phyloP scores from a whole-genome alignment of 164 flowering plant species.

The Nelumbo lutea region DNA sequence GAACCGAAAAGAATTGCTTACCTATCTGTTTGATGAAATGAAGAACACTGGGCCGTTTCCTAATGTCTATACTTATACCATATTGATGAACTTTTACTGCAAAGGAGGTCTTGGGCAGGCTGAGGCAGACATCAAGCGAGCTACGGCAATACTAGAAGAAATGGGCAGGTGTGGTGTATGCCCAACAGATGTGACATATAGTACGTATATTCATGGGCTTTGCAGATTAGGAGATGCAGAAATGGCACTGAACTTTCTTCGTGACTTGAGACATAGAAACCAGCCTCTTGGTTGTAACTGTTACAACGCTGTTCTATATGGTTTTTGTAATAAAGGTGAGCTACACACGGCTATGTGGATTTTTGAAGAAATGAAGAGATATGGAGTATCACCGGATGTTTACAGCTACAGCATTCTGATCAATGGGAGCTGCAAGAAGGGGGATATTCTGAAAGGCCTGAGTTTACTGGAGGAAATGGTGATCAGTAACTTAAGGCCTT shows the following conservation, averaged over 20 bases:
- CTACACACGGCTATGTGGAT: constrained; percentile 33
- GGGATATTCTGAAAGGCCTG: constrained; percentile 31
- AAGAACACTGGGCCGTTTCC: constrained; percentile 51
- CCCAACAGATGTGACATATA: constrained; percentile 45
- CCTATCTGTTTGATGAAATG: constrained; percentile 42
- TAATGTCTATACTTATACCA: constrained; percentile 45
- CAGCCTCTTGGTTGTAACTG: constrained; percentile 36
- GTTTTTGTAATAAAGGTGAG: constrained; percentile 40
- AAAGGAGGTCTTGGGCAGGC: constrained; percentile 10
- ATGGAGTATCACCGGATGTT: constrained; percentile 42
- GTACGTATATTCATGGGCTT: constrained; percentile 42
- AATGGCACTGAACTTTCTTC: constrained; percentile 32
- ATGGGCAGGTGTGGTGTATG: constrained; percentile 33
- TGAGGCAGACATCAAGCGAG: constrained; percentile 26
- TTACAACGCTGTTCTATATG: constrained; percentile 55
- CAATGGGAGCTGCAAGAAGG: constrained; percentile 51
- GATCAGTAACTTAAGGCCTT: constrained; percentile 34
- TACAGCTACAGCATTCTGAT: constrained; percentile 58
- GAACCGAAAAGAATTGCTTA: constrained; percentile 21
- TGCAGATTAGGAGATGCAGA: constrained; percentile 41
- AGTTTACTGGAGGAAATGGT: constrained; percentile 45
- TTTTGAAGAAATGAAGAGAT: constrained; percentile 47
- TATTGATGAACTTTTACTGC: constrained; percentile 53
- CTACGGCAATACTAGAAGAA: constrained; percentile 36
- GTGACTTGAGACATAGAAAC: constrained; percentile 17